Evolutionary conservation across 2,329 filamentous ascomycete genomes (phyloP).

Genomic region (Botrytis sinoallii): DNA sequence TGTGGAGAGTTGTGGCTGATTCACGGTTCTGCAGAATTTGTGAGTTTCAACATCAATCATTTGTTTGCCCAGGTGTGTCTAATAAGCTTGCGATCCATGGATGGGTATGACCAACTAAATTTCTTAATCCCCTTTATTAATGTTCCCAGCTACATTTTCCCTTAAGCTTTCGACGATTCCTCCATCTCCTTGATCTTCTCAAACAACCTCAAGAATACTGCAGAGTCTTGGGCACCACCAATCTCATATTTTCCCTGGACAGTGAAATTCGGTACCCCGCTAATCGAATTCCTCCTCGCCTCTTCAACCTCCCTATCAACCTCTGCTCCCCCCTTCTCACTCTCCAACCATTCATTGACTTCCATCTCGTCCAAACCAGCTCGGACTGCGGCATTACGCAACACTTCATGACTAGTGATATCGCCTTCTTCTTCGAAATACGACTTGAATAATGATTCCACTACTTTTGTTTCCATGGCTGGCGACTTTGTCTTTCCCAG

Average conservation of each 20-base stretch:
- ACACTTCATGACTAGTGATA: slow-evolving; percentile 54
- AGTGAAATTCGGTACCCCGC: slow-evolving; percentile 72
- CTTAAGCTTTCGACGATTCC: slow-evolving; percentile 25
- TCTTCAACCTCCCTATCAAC: slow-evolving; percentile 36
- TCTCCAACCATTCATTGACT: slow-evolving; percentile 52
- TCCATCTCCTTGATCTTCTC: slow-evolving; percentile 47
- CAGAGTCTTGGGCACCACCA: slow-evolving; percentile 68
- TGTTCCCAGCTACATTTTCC: background rate
- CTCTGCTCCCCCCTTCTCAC: slow-evolving; percentile 51
- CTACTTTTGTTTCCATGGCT: slow-evolving; percentile 56
- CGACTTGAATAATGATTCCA: slow-evolving; percentile 60
- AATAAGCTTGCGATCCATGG: background rate
- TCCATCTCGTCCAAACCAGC: slow-evolving; percentile 53
- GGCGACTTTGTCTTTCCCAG: slow-evolving; percentile 56
- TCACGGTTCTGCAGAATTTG: background rate
- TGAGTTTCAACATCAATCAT: background rate
- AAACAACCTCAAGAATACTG: slow-evolving; percentile 65
- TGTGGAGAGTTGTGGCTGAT: background rate
- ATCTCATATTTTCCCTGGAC: slow-evolving; percentile 67
- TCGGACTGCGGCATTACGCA: slow-evolving; percentile 51
- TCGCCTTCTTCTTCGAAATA: slow-evolving; percentile 66
- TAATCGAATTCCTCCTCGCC: slow-evolving; percentile 49
- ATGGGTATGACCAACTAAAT: background rate
- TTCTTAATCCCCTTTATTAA: background rate
- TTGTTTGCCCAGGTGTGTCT: background rate